Evolutionary conservation across 257 asterid genomes (phyloP).

Genomic region (Linaria vulgaris): DNA sequence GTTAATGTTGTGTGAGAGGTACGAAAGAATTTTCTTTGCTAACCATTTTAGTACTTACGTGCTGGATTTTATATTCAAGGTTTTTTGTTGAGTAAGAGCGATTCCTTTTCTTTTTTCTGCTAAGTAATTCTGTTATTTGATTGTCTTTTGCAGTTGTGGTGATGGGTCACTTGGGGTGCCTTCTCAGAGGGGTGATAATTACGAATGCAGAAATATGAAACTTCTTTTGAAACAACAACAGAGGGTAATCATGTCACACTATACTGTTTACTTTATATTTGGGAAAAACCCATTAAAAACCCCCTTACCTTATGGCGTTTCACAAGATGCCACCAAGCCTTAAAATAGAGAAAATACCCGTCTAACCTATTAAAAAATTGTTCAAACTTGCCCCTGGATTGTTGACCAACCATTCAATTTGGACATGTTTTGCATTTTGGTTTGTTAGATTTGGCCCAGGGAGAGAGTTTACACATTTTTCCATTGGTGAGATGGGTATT

Average conservation of each 20-base stretch:
- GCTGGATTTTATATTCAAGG: constrained; percentile 16
- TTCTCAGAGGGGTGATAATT: constrained; percentile 83
- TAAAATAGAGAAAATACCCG: no score
- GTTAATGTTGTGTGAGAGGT: neutral
- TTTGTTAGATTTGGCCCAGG: no score
- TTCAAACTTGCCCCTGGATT: no score
- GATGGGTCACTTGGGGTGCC: constrained; percentile 92
- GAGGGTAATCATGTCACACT: constrained; percentile 51
- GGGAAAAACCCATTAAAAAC: no score
- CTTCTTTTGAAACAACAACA: constrained; percentile 94
- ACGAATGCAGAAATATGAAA: constrained; percentile 98
- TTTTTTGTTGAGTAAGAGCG: constrained; percentile 1
- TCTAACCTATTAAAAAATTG: no score
- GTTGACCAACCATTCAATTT: no score
- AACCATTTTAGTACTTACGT: neutral
- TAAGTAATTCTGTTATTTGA: constrained; percentile 24
- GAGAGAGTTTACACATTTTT: no score
- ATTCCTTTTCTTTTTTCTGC: constrained; percentile 8
- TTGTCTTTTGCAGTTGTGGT: constrained; percentile 74
- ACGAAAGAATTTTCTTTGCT: constrained; percentile 3
- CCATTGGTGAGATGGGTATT: no score
- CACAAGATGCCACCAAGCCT: no score
- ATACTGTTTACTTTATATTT: constrained; percentile 16
- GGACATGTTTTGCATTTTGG: no score
- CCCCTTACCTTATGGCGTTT: no score